phyloP scores from a whole-genome alignment of 495 filamentous ascomycete genomes.

The Xylaria scruposa region DNA sequence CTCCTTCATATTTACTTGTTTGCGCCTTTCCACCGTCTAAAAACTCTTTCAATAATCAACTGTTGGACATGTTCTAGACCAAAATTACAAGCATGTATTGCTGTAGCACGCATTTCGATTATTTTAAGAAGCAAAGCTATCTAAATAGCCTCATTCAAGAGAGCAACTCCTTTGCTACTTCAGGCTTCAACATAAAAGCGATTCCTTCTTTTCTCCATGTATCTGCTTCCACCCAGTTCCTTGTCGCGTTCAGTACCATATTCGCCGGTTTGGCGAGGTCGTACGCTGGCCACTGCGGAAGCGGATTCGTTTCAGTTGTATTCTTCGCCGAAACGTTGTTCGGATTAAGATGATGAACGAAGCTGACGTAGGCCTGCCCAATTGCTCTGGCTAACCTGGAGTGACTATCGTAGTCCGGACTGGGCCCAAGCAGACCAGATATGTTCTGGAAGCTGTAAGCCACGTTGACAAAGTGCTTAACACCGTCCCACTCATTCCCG shows the following conservation, averaged over 20 bases:
- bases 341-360: conserved; percentile 60
- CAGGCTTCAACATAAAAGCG: conserved; percentile 45
- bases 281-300: conserved; percentile 56
- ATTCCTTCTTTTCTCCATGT: conserved; percentile 51
- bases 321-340: conserved; percentile 47
- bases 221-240: conserved; percentile 47
- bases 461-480: conserved; percentile 67
- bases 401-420: conserved; percentile 55
- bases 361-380: conserved; percentile 60
- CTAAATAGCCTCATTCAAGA: conserved; percentile 20
- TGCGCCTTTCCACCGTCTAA: not conserved
- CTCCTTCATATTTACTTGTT: not conserved
- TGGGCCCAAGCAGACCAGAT: conserved; percentile 53
- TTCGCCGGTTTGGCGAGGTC: conserved; percentile 46
- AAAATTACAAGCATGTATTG: not conserved
- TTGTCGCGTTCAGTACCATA: conserved; percentile 52
- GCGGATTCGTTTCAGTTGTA: conserved; percentile 25
- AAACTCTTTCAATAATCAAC: not conserved
- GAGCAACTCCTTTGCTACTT: conserved; percentile 42
- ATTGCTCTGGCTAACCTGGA: conserved; percentile 57
- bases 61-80: not conserved
- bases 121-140: not conserved
- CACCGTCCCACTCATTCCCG: conserved; percentile 45
- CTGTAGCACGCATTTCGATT: not conserved
- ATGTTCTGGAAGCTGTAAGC: conserved; percentile 67